These are phyloP conservation scores for Mycena amicta DNA, from an alignment of 768 basidiomycete species.

Conservation along the genomic window DNA sequence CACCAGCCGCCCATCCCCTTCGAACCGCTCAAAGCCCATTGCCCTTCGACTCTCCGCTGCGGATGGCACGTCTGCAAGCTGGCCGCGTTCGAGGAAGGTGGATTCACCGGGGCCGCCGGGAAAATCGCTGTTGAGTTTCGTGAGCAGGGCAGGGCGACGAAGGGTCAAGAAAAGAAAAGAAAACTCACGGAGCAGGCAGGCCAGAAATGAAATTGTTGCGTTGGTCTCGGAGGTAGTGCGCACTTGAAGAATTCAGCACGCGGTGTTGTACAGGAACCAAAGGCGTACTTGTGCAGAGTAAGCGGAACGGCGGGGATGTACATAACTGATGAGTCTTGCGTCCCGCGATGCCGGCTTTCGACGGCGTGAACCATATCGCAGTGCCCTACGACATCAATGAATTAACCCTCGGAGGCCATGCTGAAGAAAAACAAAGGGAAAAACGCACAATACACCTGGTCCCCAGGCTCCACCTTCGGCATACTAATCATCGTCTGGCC, in stretches of 20 bases:
- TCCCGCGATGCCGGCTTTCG: constrained; percentile 49
- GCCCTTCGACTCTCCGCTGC: constrained; percentile 39
- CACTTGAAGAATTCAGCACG: constrained; percentile 33
- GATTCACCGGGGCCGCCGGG: constrained; percentile 56
- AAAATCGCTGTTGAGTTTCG: constrained; percentile 43
- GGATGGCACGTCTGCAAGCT: constrained; percentile 32
- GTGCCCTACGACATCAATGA: constrained; percentile 40
- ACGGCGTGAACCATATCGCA: constrained; percentile 62
- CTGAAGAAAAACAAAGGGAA: not conserved
- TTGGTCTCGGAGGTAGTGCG: constrained; percentile 52
- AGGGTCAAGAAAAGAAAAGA: not conserved
- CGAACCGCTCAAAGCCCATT: constrained; percentile 46
- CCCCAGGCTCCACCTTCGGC: constrained; percentile 61
- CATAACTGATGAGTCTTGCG: constrained; percentile 54
- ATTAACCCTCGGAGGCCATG: not conserved
- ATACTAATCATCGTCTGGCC: constrained; percentile 58
- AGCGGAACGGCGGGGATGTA: constrained; percentile 60
- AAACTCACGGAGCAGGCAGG: constrained; percentile 50
- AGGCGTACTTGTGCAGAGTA: constrained; percentile 48
- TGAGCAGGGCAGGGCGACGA: not conserved
- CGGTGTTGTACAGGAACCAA: not conserved
- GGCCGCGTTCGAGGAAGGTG: constrained; percentile 41
- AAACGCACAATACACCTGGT: constrained; percentile 59
- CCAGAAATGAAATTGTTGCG: constrained; percentile 48
- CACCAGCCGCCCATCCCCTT: constrained; percentile 12